Evolutionary conservation across 2,329 filamentous ascomycete genomes (phyloP).

Genomic region (Grosmannia huntii): DNA sequence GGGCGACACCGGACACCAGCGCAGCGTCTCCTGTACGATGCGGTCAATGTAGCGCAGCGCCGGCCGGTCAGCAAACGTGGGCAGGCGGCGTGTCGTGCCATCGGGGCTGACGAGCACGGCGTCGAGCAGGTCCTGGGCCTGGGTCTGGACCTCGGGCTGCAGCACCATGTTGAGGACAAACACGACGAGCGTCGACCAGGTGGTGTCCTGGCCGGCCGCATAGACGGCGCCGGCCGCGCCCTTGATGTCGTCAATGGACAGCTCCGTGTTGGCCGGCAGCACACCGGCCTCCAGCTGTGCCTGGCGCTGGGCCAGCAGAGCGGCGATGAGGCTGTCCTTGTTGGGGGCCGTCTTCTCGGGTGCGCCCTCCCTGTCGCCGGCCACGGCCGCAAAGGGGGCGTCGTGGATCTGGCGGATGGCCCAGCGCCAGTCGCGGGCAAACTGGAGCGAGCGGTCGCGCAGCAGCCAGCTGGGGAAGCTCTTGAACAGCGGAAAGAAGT

Average conservation of each 20-base stretch:
- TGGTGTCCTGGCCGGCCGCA: constrained; percentile 31
- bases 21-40: constrained; percentile 30
- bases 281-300: constrained; percentile 11
- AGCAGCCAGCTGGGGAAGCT: constrained; percentile 10
- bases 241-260: constrained; percentile 19
- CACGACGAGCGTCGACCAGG: constrained; percentile 24
- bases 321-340: constrained; percentile 1
- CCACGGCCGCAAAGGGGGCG: constrained; percentile 14
- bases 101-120: constrained; percentile 22
- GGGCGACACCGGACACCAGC: constrained; percentile 29
- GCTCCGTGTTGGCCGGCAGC: constrained; percentile 10
- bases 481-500: constrained; percentile 10
- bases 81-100: constrained; percentile 17
- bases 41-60: constrained; percentile 29
- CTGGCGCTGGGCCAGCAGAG: constrained; percentile 4
- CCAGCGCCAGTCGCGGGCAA: constrained; percentile 7
- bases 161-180: constrained; percentile 35
- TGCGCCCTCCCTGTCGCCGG: neutral
- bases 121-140: constrained; percentile 28
- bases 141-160: constrained; percentile 27
- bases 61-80: constrained; percentile 22
- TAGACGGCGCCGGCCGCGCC: constrained; percentile 24
- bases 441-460: constrained; percentile 5
- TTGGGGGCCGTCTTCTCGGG: neutral
- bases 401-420: constrained; percentile 16